Percentiles rank a stretch among this genome's conserved stretches.
These are phyloP conservation scores for Rhodotorula sp. DNA, from an alignment of 1,284 basidiomycete genomes.

Conservation along the genomic window DNA sequence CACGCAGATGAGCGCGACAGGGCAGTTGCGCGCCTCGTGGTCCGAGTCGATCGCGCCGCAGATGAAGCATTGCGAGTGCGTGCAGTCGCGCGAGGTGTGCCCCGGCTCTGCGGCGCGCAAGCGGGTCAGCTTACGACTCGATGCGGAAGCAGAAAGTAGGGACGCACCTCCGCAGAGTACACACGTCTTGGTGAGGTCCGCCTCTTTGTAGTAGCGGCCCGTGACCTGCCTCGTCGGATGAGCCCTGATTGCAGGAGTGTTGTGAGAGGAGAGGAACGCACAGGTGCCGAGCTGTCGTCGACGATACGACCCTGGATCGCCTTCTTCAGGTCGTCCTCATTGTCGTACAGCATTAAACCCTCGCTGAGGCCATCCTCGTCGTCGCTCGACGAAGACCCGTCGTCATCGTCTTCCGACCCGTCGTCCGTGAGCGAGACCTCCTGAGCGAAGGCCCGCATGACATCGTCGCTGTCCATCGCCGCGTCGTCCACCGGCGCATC, in stretches of 20 bases:
- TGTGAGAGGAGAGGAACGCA: not conserved
- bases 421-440: constrained; percentile 21
- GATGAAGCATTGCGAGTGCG: constrained; percentile 41
- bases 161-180: constrained; percentile 38
- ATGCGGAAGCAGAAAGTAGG: not conserved
- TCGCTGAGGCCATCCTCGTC: constrained; percentile 12
- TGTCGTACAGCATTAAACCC: constrained; percentile 21
- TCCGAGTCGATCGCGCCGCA: constrained; percentile 38
- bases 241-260: not conserved
- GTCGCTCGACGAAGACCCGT: not conserved
- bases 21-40: constrained; percentile 42
- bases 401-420: not conserved
- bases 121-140: not conserved
- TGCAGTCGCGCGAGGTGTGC: constrained; percentile 40
- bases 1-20: constrained; percentile 37
- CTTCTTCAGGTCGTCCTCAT: constrained; percentile 31
- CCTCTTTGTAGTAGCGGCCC: constrained; percentile 42
- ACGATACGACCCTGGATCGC: constrained; percentile 38
- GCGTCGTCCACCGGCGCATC: constrained; percentile 5
- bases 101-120: constrained; percentile 26
- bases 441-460: constrained; percentile 16
- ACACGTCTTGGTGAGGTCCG: constrained; percentile 38
- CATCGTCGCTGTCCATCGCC: constrained; percentile 12
- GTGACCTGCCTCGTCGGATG: constrained; percentile 21
- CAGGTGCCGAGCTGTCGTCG: constrained; percentile 38